A percentile compares a stretch with the other conserved stretches of the same genome.
These are phyloP conservation scores for Leccinum boreale DNA, from an alignment of 768 basidiomycete species.

Conservation along the genomic window DNA sequence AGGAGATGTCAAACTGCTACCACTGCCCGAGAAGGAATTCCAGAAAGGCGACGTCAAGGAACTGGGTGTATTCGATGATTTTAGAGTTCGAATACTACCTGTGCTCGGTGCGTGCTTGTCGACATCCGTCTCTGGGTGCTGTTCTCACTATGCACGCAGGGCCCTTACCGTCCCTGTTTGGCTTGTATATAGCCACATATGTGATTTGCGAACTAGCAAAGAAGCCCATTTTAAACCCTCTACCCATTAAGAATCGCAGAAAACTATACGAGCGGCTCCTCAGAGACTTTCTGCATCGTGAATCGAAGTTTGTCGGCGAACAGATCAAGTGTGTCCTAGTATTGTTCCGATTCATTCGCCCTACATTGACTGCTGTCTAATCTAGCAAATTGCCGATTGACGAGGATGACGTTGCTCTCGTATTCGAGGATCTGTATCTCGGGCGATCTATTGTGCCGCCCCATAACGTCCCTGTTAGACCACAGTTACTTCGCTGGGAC, in stretches of 20 bases:
- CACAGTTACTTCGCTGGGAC: constrained; percentile 83
- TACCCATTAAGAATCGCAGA: constrained; percentile 80
- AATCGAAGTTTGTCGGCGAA: constrained; percentile 62
- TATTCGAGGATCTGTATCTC: constrained; percentile 86
- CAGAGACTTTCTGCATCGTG: constrained; percentile 71
- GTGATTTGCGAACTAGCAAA: constrained; percentile 83
- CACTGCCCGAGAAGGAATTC: constrained; percentile 90
- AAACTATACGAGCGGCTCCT: constrained; percentile 82
- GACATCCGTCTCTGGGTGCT: not conserved
- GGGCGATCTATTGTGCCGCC: constrained; percentile 80
- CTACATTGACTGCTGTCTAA: not conserved
- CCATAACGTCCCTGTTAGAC: constrained; percentile 64
- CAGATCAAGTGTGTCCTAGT: constrained; percentile 47
- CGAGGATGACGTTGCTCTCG: constrained; percentile 76
- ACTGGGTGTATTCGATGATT: constrained; percentile 86
- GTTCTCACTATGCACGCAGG: constrained; percentile 13
- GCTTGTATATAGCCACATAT: constrained; percentile 85
- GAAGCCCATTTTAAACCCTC: constrained; percentile 77
- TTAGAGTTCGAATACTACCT: constrained; percentile 89
- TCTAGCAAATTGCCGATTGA: constrained; percentile 71
- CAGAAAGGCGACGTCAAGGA: constrained; percentile 86
- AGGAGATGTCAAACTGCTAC: constrained; percentile 81
- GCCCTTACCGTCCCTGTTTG: constrained; percentile 87
- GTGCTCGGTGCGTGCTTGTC: constrained; percentile 66
- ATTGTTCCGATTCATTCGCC: not conserved